phyloP scores from a whole-genome alignment of 2,329 filamentous ascomycete genomes.

The Cercospora nicotianae region DNA sequence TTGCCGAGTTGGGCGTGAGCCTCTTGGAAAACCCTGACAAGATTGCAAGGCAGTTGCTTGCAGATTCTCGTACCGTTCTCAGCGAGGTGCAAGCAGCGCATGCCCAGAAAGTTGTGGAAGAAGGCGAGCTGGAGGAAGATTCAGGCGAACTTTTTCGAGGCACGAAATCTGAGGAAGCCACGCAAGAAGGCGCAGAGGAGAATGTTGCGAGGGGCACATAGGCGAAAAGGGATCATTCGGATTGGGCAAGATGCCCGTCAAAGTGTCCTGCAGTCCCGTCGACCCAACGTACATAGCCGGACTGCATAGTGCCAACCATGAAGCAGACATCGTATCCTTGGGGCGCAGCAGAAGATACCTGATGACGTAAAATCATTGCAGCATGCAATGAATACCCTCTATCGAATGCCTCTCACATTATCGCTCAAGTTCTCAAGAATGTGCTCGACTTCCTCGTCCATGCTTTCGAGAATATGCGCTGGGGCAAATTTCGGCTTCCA shows the following conservation, averaged over 20 bases:
- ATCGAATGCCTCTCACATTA: not conserved
- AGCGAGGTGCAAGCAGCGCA: not conserved
- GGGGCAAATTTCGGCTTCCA: not conserved
- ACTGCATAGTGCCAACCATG: too few species aligned
- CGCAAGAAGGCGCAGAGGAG: not conserved
- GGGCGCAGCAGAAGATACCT: too few species aligned
- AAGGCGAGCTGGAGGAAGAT: not conserved
- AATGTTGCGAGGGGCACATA: not conserved
- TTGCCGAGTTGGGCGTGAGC: not conserved
- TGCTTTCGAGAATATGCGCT: not conserved
- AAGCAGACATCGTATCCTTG: too few species aligned
- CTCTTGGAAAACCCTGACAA: not conserved
- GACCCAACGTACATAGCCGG: too few species aligned
- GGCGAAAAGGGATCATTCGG: too few species aligned
- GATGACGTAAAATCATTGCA: not conserved
- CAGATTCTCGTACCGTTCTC: not conserved
- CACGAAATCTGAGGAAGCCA: not conserved
- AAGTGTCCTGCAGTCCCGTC: too few species aligned
- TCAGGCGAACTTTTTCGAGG: not conserved
- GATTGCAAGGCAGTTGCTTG: not conserved
- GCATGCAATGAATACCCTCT: not conserved
- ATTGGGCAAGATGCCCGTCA: too few species aligned
- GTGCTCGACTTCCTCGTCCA: not conserved
- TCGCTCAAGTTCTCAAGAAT: not conserved
- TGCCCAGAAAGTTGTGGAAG: not conserved